Conservation (phyloP, 345 rosid species). For the Gossypium australe region DNA sequence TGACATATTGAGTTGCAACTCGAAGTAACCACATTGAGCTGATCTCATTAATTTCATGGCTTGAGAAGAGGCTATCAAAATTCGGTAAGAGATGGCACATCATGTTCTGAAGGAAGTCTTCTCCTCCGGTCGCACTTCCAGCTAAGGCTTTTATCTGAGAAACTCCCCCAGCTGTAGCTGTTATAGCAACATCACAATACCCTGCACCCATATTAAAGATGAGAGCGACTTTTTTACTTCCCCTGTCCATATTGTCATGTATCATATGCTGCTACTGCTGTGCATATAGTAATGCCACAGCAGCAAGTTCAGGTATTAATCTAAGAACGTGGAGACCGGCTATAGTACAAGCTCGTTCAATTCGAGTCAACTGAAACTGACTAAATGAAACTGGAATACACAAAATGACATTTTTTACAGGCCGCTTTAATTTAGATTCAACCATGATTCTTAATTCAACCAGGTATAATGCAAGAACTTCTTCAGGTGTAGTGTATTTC, state of each 20-base stretch:
- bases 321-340: conserved; percentile 86
- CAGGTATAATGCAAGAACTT: conserved; percentile 72
- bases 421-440: conserved; percentile 61
- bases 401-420: conserved; percentile 68
- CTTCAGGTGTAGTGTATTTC: conserved; percentile 89
- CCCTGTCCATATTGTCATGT: conserved; percentile 72
- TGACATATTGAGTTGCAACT: conserved; percentile 69
- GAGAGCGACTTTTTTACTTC: conserved; percentile 73
- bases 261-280: conserved; percentile 73
- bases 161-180: conserved; percentile 92
- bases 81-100: conserved; percentile 52
- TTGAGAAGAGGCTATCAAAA: conserved; percentile 36
- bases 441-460: conserved; percentile 75
- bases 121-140: conserved; percentile 72
- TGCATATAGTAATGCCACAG: conserved; percentile 79
- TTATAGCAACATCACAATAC: conserved; percentile 71
- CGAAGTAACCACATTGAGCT: conserved; percentile 53
- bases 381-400: conserved; percentile 81
- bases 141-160: conserved; percentile 77
- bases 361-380: conserved; percentile 70
- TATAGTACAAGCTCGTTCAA: conserved; percentile 87
- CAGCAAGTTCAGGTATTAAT: conserved; percentile 85
- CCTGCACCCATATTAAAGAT: conserved; percentile 93
- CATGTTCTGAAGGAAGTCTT: conserved; percentile 74
- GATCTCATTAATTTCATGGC: conserved; percentile 37